Evolutionary conservation across 2,329 filamentous ascomycete genomes (phyloP).

Genomic region (Coniella vitis): DNA sequence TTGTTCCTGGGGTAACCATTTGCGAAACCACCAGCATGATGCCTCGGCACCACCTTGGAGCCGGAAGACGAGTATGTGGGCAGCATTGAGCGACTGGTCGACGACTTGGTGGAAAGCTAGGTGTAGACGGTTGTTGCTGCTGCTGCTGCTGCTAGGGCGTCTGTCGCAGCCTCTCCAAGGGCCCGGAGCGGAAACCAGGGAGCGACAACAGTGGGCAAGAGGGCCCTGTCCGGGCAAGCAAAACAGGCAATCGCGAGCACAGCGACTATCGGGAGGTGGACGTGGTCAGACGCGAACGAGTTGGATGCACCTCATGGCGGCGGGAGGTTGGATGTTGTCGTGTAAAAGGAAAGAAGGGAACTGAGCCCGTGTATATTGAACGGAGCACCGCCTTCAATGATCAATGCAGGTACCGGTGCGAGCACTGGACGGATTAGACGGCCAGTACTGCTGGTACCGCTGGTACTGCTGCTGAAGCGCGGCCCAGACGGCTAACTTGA

Average conservation of each 20-base stretch:
- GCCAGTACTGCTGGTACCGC: no score
- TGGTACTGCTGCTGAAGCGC: no score
- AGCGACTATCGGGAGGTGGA: conserved; percentile 4
- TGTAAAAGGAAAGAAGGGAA: conserved; percentile 2
- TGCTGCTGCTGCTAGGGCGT: conserved; percentile 1
- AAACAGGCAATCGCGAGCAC: conserved; percentile 4
- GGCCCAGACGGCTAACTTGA: no score
- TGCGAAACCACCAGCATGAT: conserved; percentile 66
- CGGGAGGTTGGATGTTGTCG: background rate
- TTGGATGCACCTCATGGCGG: conserved; percentile 10
- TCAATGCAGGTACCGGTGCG: background rate
- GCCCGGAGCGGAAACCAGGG: conserved; percentile 11
- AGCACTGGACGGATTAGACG: no score
- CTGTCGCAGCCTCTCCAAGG: conserved; percentile 15
- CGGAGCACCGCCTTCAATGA: conserved; percentile 2
- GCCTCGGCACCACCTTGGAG: conserved; percentile 76
- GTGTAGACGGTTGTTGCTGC: no score
- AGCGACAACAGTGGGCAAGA: conserved; percentile 12
- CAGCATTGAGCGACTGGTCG: conserved; percentile 39
- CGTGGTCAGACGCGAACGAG: conserved; percentile 9
- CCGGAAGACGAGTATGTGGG: conserved; percentile 50
- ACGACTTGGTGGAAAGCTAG: background rate
- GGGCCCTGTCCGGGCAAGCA: conserved; percentile 14
- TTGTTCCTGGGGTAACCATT: conserved; percentile 76
- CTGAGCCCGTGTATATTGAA: conserved; percentile 2